Evolutionary conservation across 2,329 filamentous ascomycete genomes (phyloP).

Genomic region (Fusarium cyanostomum): DNA sequence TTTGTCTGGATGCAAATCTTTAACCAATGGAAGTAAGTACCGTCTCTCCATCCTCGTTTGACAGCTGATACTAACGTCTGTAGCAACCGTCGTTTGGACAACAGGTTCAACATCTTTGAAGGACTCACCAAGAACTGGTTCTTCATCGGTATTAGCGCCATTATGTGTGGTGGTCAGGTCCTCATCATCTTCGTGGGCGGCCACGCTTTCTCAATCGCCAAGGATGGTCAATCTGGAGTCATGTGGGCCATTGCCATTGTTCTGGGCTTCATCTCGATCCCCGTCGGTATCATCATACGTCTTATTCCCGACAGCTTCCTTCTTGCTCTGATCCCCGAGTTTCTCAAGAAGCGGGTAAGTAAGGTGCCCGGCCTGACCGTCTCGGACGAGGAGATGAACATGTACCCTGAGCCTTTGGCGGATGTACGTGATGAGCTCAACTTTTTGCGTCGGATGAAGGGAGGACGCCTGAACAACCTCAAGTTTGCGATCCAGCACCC

Average conservation of each 20-base stretch:
- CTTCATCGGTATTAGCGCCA: slow-evolving; percentile 83
- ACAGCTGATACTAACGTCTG: slow-evolving; percentile 19
- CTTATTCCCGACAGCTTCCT: slow-evolving; percentile 80
- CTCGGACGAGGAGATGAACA: slow-evolving; percentile 73
- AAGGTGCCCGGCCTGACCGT: slow-evolving; percentile 66
- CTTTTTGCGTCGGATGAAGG: slow-evolving; percentile 82
- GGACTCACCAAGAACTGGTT: slow-evolving; percentile 86
- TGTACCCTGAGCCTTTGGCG: slow-evolving; percentile 76
- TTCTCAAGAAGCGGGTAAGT: slow-evolving; percentile 59
- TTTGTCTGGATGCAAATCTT: slow-evolving; percentile 99
- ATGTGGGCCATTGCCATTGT: slow-evolving; percentile 92
- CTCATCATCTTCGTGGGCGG: slow-evolving; percentile 92
- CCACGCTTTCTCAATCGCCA: slow-evolving; percentile 77
- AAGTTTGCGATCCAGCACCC: slow-evolving; percentile 82
- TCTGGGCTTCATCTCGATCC: slow-evolving; percentile 84
- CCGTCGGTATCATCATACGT: slow-evolving; percentile 82
- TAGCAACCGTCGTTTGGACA: slow-evolving; percentile 90
- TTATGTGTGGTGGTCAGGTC: slow-evolving; percentile 90
- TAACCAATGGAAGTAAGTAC: slow-evolving; percentile 90
- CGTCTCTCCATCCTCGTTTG: neutral
- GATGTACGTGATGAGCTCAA: slow-evolving; percentile 83
- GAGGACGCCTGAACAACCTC: slow-evolving; percentile 82
- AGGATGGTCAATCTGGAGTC: slow-evolving; percentile 68
- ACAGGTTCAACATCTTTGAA: slow-evolving; percentile 95
- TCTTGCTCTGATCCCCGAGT: slow-evolving; percentile 61